These are phyloP conservation scores for Coccomyxa sp. DNA, from an alignment of 139 green algal species.

Conservation along the genomic window DNA sequence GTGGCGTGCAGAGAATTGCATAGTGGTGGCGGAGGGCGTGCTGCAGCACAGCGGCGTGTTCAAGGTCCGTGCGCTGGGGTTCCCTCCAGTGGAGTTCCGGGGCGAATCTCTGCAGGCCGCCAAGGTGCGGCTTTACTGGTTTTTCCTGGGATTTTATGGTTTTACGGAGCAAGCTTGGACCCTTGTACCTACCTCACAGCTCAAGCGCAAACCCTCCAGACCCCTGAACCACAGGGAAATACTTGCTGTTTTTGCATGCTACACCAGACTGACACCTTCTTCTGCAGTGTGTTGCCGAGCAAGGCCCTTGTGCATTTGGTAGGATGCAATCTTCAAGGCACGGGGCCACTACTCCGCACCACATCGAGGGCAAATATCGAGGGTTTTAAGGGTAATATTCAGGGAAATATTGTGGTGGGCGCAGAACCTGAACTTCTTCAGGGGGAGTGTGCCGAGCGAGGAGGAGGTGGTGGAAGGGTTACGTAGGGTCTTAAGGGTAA, in stretches of 20 bases:
- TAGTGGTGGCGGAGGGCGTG: conserved; percentile 80
- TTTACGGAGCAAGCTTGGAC: too few species aligned
- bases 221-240: too few species aligned
- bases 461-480: conserved; percentile 23
- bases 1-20: conserved; percentile 68
- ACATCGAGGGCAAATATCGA: too few species aligned
- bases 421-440: conserved; percentile 82
- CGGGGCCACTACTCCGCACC: too few species aligned
- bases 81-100: conserved; percentile 66
- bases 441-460: conserved; percentile 36
- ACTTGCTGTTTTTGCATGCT: too few species aligned
- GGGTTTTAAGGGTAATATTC: too few species aligned
- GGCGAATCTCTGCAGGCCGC: conserved; percentile 44
- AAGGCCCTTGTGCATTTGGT: too few species aligned
- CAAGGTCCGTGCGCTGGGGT: conserved; percentile 55
- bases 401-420: background rate
- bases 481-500: background rate
- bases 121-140: conserved; percentile 25
- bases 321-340: too few species aligned
- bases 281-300: too few species aligned
- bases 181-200: background rate
- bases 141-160: too few species aligned
- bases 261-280: too few species aligned
- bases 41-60: conserved; percentile 67
- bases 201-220: too few species aligned